Conservation (phyloP, 768 basidiomycete species). For the Tephrocybe sp. region DNA sequence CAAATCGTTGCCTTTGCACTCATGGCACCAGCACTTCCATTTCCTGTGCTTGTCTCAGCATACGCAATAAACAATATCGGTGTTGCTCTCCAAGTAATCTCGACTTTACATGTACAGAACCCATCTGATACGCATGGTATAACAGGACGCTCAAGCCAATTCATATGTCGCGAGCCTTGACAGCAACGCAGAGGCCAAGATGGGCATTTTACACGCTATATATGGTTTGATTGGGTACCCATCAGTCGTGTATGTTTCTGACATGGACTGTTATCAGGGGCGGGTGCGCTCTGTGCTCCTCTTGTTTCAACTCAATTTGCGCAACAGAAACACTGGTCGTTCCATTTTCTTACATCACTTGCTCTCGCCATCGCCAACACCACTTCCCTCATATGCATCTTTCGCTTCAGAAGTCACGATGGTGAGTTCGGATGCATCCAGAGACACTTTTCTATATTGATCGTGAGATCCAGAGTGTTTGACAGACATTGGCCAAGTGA, state of each 20-base stretch:
- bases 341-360: constrained; percentile 73
- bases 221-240: too few species aligned
- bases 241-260: background rate
- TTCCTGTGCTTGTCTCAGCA: constrained; percentile 48
- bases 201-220: constrained; percentile 67
- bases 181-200: constrained; percentile 56
- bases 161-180: constrained; percentile 64
- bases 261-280: constrained; percentile 36
- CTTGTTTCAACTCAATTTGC: constrained; percentile 83
- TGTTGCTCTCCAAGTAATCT: constrained; percentile 31
- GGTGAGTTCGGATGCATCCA: constrained; percentile 39
- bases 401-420: constrained; percentile 69
- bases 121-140: background rate
- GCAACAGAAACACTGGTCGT: constrained; percentile 64
- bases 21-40: constrained; percentile 49
- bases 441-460: background rate
- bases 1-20: constrained; percentile 48
- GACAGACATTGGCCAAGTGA: constrained; percentile 45
- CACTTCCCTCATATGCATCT: constrained; percentile 51
- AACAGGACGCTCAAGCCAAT: constrained; percentile 70
- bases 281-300: constrained; percentile 68
- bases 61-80: constrained; percentile 30
- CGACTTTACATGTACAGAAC: background rate
- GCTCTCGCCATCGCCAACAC: constrained; percentile 62
- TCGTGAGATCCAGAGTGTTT: constrained; percentile 55